Evolutionary conservation across 2,329 filamentous ascomycete species (phyloP), one percentile per base, ranked within the genome.

Genomic region (Cytospora piceicola): DNA sequence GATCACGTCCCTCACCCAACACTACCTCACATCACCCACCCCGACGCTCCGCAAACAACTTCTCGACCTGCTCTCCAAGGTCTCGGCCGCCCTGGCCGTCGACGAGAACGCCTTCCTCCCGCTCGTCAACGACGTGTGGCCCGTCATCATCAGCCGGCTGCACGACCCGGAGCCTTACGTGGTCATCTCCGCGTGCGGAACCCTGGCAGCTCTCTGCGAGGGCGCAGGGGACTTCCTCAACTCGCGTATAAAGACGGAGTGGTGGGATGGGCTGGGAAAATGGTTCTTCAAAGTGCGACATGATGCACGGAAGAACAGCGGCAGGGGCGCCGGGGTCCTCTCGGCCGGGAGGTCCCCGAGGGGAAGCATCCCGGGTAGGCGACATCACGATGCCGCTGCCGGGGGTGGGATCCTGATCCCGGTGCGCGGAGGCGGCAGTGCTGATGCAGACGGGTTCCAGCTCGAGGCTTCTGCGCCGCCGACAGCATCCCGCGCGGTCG

Each of bases 51-150:
- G 94, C 51, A 88, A 88, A 34, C 92, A 90, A 0, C 83, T 99
- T 4, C 85, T 99, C 12, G 85, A 87, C 20, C 86, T 98, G 7
- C 85, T 98, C 15, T 80, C 84, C 30, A 92, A 88, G 0, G 89
- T 93, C 3, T 85, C 90, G 5, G 86, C 89, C 0, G 84, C 91
- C 0, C 85, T 99, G 3, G 86, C 90, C 0, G 82, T 82, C 4
- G 88, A 97, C 70, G 91, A 97, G 74, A 88, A 94, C 68, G 87
- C 88, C 0, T 97, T 97, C 74, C 79, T 99, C 1, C 95, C 95
- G 0, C 83, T 98, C 0, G 88, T 98, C 71, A 95, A 98, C 76
- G 89, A 90, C 3, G 81, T 98, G 9, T 99, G 94, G 94, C 93
- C 94, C 0, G 90, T 96, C 8, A 80, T 97, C 6, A 79, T 90